Conservation (phyloP, 2,329 filamentous ascomycete species). For the Paramyrothecium sp. region DNA sequence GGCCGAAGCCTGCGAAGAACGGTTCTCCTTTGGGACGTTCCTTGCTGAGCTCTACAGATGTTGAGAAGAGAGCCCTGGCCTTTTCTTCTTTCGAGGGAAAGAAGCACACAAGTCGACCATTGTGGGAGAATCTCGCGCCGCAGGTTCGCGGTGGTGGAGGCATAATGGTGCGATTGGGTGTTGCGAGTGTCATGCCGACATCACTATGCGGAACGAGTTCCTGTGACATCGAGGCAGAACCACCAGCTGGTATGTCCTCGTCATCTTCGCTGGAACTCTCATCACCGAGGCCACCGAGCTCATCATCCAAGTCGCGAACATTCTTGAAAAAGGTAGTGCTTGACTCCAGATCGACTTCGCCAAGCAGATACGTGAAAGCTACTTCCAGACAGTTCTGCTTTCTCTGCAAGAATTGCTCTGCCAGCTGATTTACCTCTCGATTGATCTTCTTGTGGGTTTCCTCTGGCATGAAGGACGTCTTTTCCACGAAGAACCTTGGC, state of each 20-base stretch:
- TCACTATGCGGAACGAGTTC: slow-evolving; percentile 56
- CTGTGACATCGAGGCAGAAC: slow-evolving; percentile 60
- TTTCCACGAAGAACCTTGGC: slow-evolving; percentile 60
- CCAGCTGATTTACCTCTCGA: slow-evolving; percentile 55
- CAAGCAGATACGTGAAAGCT: slow-evolving; percentile 61
- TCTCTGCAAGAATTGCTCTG: slow-evolving; percentile 52
- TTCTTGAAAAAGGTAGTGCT: slow-evolving; percentile 63
- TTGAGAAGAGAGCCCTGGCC: slow-evolving; percentile 47
- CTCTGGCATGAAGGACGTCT: slow-evolving; percentile 60
- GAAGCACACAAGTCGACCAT: slow-evolving; percentile 64
- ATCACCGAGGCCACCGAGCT: slow-evolving; percentile 56
- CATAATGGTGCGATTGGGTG: slow-evolving; percentile 49
- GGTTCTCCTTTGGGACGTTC: slow-evolving; percentile 53
- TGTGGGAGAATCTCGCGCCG: slow-evolving; percentile 60
- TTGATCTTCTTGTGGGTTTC: slow-evolving; percentile 51
- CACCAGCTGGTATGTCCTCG: slow-evolving; percentile 48
- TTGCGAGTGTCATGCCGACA: slow-evolving; percentile 50
- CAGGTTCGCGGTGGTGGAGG: slow-evolving; percentile 58
- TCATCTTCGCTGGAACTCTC: slow-evolving; percentile 88
- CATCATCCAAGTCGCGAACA: slow-evolving; percentile 61
- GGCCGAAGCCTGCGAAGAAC: slow-evolving; percentile 57
- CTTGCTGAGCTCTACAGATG: slow-evolving; percentile 42
- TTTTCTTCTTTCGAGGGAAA: slow-evolving; percentile 68
- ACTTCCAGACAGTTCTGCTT: slow-evolving; percentile 63
- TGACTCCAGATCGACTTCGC: slow-evolving; percentile 59